Evolutionary conservation across 176 grass and related monocot genomes (phyloP), one percentile per base, ranked within the genome.

Genomic region (Triticum monococcum): DNA sequence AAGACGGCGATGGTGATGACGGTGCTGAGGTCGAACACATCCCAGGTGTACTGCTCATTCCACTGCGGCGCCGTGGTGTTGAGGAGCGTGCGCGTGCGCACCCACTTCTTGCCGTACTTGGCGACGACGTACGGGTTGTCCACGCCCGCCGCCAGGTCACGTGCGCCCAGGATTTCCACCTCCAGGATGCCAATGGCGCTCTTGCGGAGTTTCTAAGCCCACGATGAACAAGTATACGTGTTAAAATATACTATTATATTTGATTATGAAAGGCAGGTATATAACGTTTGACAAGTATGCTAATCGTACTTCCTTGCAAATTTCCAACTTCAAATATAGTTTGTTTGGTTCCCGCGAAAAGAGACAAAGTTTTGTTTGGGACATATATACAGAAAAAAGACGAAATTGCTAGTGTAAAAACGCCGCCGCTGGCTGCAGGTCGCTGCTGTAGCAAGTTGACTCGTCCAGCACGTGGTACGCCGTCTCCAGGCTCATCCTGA

Each of bases 41-140:
- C 94, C 94, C 94, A 97, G 0, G 94, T 94, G 89, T 94, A 89
- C 82, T 97, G 92, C 88, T 97, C 94, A 40, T 97, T 92, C 94
- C 94, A 97, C 31, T 3, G 0, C 20, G 68, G 68, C 22, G 68
- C 18, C 4, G 68, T 36, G 2, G 36, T 72, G 68, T 9, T 20
- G 5, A 41, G 10, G 36, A 72, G 68, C 22, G 68, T 72, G 2
- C 68, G 68, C 2, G 40, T 41, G 40, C 40, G 40, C 40, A 41
- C 40, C 40, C 40, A 41, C 40, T 41, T 41, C 9, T 0, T 10
- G 40, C 40, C 40, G 40, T 41, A 10, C 40, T 41, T 41, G 40
- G 40, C 40, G 40, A 41, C 40, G 40, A 9, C 8, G 40, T 41
- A 41, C 40, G 40, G 40, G 40, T 10, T 41, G 9, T 41, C 40